Percentiles rank a stretch among this genome's conserved stretches.
These are phyloP conservation scores for Dissophora ornata DNA, from an alignment of 192 early-diverging fungal genomes.

Conservation along the genomic window DNA sequence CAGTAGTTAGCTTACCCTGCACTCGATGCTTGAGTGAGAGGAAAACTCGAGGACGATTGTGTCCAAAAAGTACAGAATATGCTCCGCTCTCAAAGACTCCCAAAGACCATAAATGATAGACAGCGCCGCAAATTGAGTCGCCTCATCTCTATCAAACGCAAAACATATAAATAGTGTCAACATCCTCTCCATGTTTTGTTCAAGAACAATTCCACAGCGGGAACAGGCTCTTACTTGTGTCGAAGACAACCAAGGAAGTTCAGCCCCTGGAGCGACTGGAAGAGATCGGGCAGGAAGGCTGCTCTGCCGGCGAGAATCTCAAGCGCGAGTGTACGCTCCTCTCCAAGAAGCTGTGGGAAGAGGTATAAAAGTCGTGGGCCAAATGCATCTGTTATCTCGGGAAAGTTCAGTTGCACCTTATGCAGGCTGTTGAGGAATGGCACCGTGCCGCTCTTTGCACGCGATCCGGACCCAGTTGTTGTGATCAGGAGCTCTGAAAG, in stretches of 20 bases:
- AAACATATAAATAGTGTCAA: neutral
- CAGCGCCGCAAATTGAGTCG: slow-evolving; percentile 64
- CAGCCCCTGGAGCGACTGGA: slow-evolving; percentile 63
- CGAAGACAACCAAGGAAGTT: slow-evolving; percentile 63
- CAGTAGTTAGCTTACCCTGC: slow-evolving; percentile 54
- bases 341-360: slow-evolving; percentile 61
- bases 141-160: slow-evolving; percentile 61
- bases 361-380: slow-evolving; percentile 59
- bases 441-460: slow-evolving; percentile 2
- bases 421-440: slow-evolving; percentile 55
- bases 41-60: slow-evolving; percentile 61
- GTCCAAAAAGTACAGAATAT: slow-evolving; percentile 64
- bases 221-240: slow-evolving; percentile 60
- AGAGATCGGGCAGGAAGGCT: slow-evolving; percentile 60
- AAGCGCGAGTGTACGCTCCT: slow-evolving; percentile 57
- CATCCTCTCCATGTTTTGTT: neutral
- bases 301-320: slow-evolving; percentile 67
- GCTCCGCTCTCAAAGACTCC: slow-evolving; percentile 42
- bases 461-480: neutral
- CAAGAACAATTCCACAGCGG: no score
- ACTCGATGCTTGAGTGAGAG: slow-evolving; percentile 60
- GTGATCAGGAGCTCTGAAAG: slow-evolving; percentile 8
- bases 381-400: slow-evolving; percentile 48
- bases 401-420: slow-evolving; percentile 58
- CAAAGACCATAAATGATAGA: slow-evolving; percentile 64